Evolutionary conservation across 495 filamentous ascomycete species (phyloP), one percentile per base, ranked within the genome.

Genomic region (Talaromyces nanjingensis): DNA sequence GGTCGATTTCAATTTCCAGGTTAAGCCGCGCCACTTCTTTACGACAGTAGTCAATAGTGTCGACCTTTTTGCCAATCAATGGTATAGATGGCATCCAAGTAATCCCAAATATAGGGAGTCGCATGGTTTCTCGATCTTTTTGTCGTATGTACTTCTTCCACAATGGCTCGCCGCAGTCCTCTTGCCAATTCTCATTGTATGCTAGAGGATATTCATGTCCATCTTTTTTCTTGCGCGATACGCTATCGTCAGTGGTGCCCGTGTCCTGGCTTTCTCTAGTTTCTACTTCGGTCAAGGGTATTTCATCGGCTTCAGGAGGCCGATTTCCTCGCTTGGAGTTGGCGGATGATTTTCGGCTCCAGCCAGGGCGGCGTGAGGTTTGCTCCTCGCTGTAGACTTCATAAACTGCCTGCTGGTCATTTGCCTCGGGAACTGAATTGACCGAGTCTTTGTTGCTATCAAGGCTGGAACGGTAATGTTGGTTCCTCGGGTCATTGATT

Each of bases 11-110:
- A 60, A 98, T 97, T 75, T 98, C 96, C 60, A 93, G 62, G 68
- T 98, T 98, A 27, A 98, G 79, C 20, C 89, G 87, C 47, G 96
- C 93, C 18, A 98, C 73, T 72, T 97, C 91, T 66, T 86, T 86
- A 20, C 94, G 89, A 70, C 91, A 96, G 74, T 91, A 89, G 70
- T 96, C 90, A 66, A 98, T 97, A 2, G 89, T 96, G 73, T 98
- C 96, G 16, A 97, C 92, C 73, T 97, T 97, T 74, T 91, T 88
- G 60, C 90, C 91, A 45, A 98, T 70, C 2, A 93, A 74, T 27
- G 91, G 92, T 25, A 97, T 69, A 0, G 86, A 85, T 3, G 91
- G 89, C 77, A 96, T 85, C 87, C 89, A 97, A n/a, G 85, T 86
- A 79, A 86, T 87, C 7, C 83, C 83, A 67, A 96, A 91, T 6